Base-by-base conservation (phyloP, 345 rosid genomes). In the Draba incana region DNA sequence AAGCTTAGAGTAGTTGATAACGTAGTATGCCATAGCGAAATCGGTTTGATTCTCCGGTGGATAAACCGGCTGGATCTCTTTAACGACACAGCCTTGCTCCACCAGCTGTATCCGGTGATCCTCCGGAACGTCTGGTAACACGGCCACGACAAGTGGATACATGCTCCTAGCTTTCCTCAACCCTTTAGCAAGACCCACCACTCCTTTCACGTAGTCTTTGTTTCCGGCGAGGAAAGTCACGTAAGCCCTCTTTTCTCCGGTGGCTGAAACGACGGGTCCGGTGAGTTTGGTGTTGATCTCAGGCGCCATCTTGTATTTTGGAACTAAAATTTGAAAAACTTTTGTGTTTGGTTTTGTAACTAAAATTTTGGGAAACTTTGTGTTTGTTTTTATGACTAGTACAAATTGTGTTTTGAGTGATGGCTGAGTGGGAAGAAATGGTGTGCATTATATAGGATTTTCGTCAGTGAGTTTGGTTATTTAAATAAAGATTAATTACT, bases 1-100 rank as follows among this genome's bases (percentile, higher is more conserved):
- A 47, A 88, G 89, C 75, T 88, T 86, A 71, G 89, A 84, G 80
- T 88, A 88, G 77, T 86, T 88, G 79, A 88, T 86, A 50, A 88
- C 92, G 24, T 88, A 88, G 48, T 88, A 83, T 30, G 86, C 84
- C 96, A 88, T 84, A 59, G 92, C 92, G 9, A 86, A 88, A 65
- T 77, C 79, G 8, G 95, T 88, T 73, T 86, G 87, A 52, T 81
- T 88, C 69, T 81, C 83, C 1, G 96, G 92, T 3, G 96, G 96
- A 48, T 86, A 66, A 12, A 88, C 81, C 1, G 92, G 90, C 44
- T 72, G 77, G 10, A 88, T 88, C 77, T 83, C 92, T 37, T 68
- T 62, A 23, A 88, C 62, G 9, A 86, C 69, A 65, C 92, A 88
- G 0, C 96, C 92, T 41, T 84, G 92, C 1, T 81, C 81, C 30